Base-by-base conservation (phyloP, 257 asterid species). In the Haberlea rhodopensis region DNA sequence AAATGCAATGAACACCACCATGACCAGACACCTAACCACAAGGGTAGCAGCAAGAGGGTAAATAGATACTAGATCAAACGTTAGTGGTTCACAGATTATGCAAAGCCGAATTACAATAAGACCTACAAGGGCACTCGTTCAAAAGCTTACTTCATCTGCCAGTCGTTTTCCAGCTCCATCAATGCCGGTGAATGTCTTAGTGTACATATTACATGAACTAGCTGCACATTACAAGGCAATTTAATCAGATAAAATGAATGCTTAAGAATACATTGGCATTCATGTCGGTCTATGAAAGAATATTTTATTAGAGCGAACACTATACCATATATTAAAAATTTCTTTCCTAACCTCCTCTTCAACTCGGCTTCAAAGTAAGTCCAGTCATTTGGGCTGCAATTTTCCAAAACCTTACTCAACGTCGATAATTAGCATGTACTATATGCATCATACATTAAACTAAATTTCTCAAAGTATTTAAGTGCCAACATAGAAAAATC, bases 341-440 rank as follows among this genome's bases (percentile, higher is more conserved):
- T 85, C 68, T 73, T 85, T 63, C 97, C 99, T 68, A 92, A 57
- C 53, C 79, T 86, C 68, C 75, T 87, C 84, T 85, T 89, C 80
- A 89, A 62, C 80, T 87, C 94, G 69, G 87, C 85, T 83, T 89
- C 94, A 63, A 82, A 85, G 69, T 89, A 86, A 22, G 83, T 82
- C 96, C 98, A 91, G 66, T 91, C 96, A 67, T 82, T 77, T 45
- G 97, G 95, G 84, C 97, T 92, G 89, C 79, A 84, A 55, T 22
- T 65, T 48, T 54, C 13, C 68, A 76, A 71, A 71, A 71, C 57
- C 28, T 69, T 58, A 74, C 72, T 65, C 51, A 76, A 62, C 65
- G 66, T 53, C 68, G 63, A 62, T 53, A 66, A 54, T 51, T n/a
- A 21, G 22, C 34, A 23, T 27, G 31, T 10, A 20, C 24, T 34